Evolutionary conservation across 306 rosid genomes (phyloP).

Genomic region (Trifolium dubium): DNA sequence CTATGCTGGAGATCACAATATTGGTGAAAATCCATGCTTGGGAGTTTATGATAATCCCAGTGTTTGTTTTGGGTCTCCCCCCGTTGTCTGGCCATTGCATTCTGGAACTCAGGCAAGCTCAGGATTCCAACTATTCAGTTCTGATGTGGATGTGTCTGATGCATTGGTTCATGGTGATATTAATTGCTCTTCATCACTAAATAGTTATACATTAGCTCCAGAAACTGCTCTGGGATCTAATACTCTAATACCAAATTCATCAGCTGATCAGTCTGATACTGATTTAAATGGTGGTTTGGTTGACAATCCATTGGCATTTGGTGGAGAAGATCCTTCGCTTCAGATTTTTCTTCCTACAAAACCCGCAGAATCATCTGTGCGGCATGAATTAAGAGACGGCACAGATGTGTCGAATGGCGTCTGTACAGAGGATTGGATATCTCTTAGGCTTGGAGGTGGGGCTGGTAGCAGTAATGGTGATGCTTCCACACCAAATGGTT

Average conservation of each 20-base stretch:
- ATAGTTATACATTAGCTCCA: conserved; percentile 70
- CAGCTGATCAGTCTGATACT: conserved; percentile 60
- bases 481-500: conserved; percentile 57
- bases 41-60: conserved; percentile 63
- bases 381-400: conserved; percentile 75
- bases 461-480: conserved; percentile 63
- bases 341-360: conserved; percentile 96
- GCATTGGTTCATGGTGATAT: conserved; percentile 62
- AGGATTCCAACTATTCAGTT: conserved; percentile 80
- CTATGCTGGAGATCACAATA: conserved; percentile 67
- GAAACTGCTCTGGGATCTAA: conserved; percentile 70
- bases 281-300: conserved; percentile 83
- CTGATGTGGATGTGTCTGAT: conserved; percentile 80
- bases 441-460: conserved; percentile 91
- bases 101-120: conserved; percentile 72
- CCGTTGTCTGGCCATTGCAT: conserved; percentile 67
- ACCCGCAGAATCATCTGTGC: conserved; percentile 72
- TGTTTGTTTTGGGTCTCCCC: conserved; percentile 66
- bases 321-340: conserved; percentile 89
- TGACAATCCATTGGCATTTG: conserved; percentile 84
- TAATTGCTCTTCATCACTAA: conserved; percentile 73
- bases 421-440: conserved; percentile 84
- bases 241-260: conserved; percentile 58
- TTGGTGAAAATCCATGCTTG: conserved; percentile 69
- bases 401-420: conserved; percentile 81